A percentile compares a stretch with the other conserved stretches of the same genome.
These are phyloP conservation scores for Mycena albidolilacea DNA, from an alignment of 768 basidiomycete genomes.

Conservation along the genomic window DNA sequence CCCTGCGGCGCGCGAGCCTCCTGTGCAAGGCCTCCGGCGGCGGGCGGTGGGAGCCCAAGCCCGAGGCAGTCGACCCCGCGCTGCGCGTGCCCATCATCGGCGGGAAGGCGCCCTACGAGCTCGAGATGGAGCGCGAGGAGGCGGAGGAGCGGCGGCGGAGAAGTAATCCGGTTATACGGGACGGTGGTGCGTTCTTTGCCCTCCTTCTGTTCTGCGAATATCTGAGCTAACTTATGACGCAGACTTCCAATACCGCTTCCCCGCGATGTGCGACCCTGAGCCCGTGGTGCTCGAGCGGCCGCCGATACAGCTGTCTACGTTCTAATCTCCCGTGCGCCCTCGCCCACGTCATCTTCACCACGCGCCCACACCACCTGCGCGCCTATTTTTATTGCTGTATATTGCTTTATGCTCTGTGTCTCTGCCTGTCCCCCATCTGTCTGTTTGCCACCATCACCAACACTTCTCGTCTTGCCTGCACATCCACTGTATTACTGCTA, in stretches of 20 bases:
- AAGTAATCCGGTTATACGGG: slow-evolving; percentile 75
- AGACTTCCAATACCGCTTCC: slow-evolving; percentile 80
- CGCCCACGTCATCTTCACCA: neutral
- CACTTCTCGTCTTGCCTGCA: neutral
- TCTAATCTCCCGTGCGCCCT: slow-evolving; percentile 56
- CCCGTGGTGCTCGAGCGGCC: slow-evolving; percentile 59
- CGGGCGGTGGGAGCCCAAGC: slow-evolving; percentile 85
- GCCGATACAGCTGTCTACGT: slow-evolving; percentile 73
- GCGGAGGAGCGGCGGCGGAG: slow-evolving; percentile 62
- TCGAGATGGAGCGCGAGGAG: slow-evolving; percentile 80
- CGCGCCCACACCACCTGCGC: slow-evolving; percentile 40
- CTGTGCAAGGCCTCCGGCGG: slow-evolving; percentile 87
- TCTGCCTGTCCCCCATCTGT: neutral
- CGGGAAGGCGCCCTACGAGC: slow-evolving; percentile 75
- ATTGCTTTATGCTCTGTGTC: slow-evolving; percentile 47
- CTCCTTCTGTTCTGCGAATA: neutral
- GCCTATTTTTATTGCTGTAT: slow-evolving; percentile 65
- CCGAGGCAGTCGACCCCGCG: slow-evolving; percentile 59
- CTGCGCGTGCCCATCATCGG: slow-evolving; percentile 75
- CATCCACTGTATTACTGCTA: slow-evolving; percentile 14
- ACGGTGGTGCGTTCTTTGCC: slow-evolving; percentile 58
- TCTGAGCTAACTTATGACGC: neutral
- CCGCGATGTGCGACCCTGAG: slow-evolving; percentile 58
- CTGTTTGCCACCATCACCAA: neutral
- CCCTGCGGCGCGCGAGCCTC: slow-evolving; percentile 73